Percentiles rank a stretch among this genome's conserved stretches.
These are phyloP conservation scores for Lagenaria siceraria DNA, from an alignment of 306 rosid species.

Conservation along the genomic window DNA sequence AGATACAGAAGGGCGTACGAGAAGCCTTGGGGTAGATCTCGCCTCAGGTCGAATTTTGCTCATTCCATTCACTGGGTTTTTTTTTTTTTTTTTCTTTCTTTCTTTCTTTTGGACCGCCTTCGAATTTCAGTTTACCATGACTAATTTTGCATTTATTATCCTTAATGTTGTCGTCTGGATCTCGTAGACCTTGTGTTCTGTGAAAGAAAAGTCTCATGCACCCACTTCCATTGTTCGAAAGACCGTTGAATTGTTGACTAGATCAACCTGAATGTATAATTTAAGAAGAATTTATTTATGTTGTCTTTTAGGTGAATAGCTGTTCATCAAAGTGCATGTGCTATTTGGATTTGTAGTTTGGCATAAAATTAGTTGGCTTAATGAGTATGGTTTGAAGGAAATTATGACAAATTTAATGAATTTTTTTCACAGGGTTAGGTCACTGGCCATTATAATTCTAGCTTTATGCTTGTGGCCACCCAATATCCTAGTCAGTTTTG, in stretches of 20 bases:
- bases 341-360: background rate
- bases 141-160: background rate
- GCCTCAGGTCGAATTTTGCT: conserved; percentile 51
- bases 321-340: background rate
- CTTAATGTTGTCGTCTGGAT: background rate
- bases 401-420: background rate
- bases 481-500: background rate
- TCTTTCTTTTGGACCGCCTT: background rate
- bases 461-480: background rate
- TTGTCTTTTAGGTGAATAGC: background rate
- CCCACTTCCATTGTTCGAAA: background rate
- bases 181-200: background rate
- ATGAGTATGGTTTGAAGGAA: background rate
- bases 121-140: background rate
- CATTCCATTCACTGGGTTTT: background rate
- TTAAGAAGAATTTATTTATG: background rate
- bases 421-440: background rate
- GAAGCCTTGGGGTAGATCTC: conserved; percentile 95
- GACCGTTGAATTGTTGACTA: background rate
- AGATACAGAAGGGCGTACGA: conserved; percentile 84
- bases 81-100: too few relatives aligned
- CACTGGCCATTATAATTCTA: background rate
- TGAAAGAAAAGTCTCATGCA: background rate
- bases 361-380: background rate
- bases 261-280: background rate